A percentile compares a stretch with the other conserved stretches of the same genome.
Conservation (phyloP, 371 early-diverging fungal genomes). For the Coemansia sp. region DNA sequence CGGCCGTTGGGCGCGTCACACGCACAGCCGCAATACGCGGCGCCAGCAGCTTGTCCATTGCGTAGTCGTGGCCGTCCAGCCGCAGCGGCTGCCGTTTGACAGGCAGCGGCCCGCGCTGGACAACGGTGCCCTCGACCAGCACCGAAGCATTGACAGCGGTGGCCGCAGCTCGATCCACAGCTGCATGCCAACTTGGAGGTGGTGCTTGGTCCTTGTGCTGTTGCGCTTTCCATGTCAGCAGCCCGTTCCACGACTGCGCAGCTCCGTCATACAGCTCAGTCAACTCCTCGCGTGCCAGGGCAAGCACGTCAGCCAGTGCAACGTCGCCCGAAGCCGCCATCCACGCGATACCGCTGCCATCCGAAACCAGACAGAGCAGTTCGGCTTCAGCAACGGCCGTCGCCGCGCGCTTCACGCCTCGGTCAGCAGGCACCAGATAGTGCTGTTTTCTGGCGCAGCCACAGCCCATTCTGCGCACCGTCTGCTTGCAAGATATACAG, state of each 20-base stretch:
- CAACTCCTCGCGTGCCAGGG: conserved; percentile 1
- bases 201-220: background rate
- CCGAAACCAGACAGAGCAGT: conserved; percentile 19
- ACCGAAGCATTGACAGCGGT: background rate
- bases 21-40: conserved; percentile 13
- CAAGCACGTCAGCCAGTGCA: conserved; percentile 4
- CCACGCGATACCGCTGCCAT: conserved; percentile 43
- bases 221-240: conserved; percentile 26
- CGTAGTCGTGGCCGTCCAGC: conserved; percentile 17
- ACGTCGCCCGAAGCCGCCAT: background rate
- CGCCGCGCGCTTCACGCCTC: background rate
- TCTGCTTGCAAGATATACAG: conserved; percentile 20
- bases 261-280: conserved; percentile 13
- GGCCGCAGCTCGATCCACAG: conserved; percentile 14
- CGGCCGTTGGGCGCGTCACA: conserved; percentile 11
- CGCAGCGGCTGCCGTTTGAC: conserved; percentile 29
- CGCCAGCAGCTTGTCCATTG: conserved; percentile 4
- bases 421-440: background rate
- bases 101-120: background rate
- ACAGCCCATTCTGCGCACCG: conserved; percentile 19
- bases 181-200: background rate
- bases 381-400: background rate
- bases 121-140: conserved; percentile 20
- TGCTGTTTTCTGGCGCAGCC: conserved; percentile 21
- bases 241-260: conserved; percentile 30